Base-by-base conservation (phyloP, 2,329 filamentous ascomycete genomes). In the Aureobasidium vineae region DNA sequence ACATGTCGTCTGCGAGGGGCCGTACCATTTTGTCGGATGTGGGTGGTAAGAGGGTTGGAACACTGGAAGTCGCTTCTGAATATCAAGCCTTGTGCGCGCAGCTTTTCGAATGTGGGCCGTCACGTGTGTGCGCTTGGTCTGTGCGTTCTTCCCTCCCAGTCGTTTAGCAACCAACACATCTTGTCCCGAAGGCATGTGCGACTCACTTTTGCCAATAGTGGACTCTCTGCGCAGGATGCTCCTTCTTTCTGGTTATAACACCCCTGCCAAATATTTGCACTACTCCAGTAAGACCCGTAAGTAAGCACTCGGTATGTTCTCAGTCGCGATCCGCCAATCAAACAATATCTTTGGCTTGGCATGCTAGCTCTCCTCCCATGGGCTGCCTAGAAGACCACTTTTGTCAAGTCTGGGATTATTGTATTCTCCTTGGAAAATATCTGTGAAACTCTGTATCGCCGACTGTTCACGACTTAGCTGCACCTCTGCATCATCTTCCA, bases 11-110 rank as follows among this genome's bases (percentile, higher is more conserved):
- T 49, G 31, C 15, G 47, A 49, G 38, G 13, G 23, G n/a, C 73
- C 76, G 57, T 77, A 78, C 77, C 77, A 79, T 79, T 71, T 77
- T 79, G 77, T 75, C 72, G 72, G 75, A 74, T 78, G 76, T 78
- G 61, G 61, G 38, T 63, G 40, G 54, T 52, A 47, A 33, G 57
- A 56, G 63, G 40, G 49, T 54, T 52, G 54, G 65, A 40, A 21
- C 3, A 11, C 65, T 50, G 23, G 33, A 60, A 63, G 56, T 41
- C 53, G 53, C 21, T 41, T 43, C 28, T 38, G 65, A 61, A 59
- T 59, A 53, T 59, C 65, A 43, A 31, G 43, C 57, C 40, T 50
- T 61, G 61, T 64, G 61, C 36, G 61, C 49, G 60, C 60, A 41
- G 33, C 47, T 52, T 54, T 38, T 49, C 43, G 43, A 57, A 43